These are phyloP conservation scores for Hyphopichia fennica DNA, from an alignment of 1,139 yeast species.

Conservation along the genomic window DNA sequence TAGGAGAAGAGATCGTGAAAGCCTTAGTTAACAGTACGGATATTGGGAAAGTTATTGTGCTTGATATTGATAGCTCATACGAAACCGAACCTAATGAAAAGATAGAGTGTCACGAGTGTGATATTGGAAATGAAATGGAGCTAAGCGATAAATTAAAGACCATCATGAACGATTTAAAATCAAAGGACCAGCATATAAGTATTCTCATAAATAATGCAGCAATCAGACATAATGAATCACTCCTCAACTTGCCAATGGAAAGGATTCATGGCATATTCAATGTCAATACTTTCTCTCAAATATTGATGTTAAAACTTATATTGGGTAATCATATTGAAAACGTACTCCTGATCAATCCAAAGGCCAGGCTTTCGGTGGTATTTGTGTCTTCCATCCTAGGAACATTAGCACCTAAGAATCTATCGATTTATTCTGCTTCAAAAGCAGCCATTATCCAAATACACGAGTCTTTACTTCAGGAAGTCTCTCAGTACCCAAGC, in stretches of 20 bases:
- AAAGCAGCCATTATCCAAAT: conserved; percentile 62
- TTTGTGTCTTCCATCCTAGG: conserved; percentile 73
- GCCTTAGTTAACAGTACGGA: conserved; percentile 26
- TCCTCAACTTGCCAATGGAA: conserved; percentile 34
- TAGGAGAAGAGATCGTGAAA: conserved; percentile 50
- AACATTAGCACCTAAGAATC: conserved; percentile 64
- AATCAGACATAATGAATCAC: conserved; percentile 48
- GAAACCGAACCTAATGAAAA: conserved; percentile 7
- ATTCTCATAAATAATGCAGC: conserved; percentile 79
- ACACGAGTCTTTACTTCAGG: conserved; percentile 60
- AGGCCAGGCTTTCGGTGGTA: conserved; percentile 49
- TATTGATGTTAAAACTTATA: conserved; percentile 47
- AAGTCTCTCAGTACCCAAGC: conserved; percentile 27
- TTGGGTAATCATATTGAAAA: conserved; percentile 27
- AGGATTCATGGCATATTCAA: conserved; percentile 41
- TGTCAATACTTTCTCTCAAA: conserved; percentile 59
- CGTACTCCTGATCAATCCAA: conserved; percentile 10
- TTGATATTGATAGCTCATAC: conserved; percentile 49
- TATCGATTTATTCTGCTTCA: conserved; percentile 64
- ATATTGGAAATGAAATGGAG: conserved; percentile 41
- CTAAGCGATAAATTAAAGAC: conserved; percentile 20
- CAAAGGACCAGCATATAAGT: conserved; percentile 36
- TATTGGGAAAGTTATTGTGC: conserved; percentile 38
- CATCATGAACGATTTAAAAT: conserved; percentile 28
- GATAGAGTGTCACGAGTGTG: conserved; percentile 44